phyloP scores from a whole-genome alignment of 768 basidiomycete species.

The Leccinum olivaceopallidum region DNA sequence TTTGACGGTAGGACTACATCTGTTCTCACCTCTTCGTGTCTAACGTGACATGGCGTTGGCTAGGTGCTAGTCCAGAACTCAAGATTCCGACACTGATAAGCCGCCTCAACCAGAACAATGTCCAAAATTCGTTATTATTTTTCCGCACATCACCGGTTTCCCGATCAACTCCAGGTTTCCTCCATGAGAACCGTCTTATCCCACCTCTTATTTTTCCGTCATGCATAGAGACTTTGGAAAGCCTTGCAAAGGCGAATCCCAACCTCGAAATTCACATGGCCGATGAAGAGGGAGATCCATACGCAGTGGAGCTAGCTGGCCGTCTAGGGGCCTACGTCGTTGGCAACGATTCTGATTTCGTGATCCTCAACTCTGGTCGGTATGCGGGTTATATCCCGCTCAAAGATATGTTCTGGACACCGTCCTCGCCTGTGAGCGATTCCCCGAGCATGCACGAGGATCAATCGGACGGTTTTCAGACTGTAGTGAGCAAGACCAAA shows the following conservation, averaged over 20 bases:
- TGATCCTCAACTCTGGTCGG: constrained; percentile 71
- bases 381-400: constrained; percentile 79
- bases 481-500: constrained; percentile 54
- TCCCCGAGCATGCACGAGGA: constrained; percentile 27
- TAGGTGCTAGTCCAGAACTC: constrained; percentile 69
- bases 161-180: constrained; percentile 62
- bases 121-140: constrained; percentile 70
- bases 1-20: constrained; percentile 66
- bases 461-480: constrained; percentile 57
- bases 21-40: constrained; percentile 8
- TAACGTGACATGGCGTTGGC: constrained; percentile 13
- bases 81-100: constrained; percentile 70
- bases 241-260: constrained; percentile 35
- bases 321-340: constrained; percentile 71
- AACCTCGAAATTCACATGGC: constrained; percentile 64
- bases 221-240: constrained; percentile 56
- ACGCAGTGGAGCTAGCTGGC: constrained; percentile 81
- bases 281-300: constrained; percentile 82
- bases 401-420: constrained; percentile 71
- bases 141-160: constrained; percentile 75
- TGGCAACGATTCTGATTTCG: constrained; percentile 82
- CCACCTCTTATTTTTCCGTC: constrained; percentile 65
- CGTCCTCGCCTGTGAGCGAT: constrained; percentile 27
- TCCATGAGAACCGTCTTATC: constrained; percentile 71
- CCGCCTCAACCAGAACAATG: constrained; percentile 55